Base-by-base conservation (phyloP, 306 rosid species). In the Prunus armeniaca region DNA sequence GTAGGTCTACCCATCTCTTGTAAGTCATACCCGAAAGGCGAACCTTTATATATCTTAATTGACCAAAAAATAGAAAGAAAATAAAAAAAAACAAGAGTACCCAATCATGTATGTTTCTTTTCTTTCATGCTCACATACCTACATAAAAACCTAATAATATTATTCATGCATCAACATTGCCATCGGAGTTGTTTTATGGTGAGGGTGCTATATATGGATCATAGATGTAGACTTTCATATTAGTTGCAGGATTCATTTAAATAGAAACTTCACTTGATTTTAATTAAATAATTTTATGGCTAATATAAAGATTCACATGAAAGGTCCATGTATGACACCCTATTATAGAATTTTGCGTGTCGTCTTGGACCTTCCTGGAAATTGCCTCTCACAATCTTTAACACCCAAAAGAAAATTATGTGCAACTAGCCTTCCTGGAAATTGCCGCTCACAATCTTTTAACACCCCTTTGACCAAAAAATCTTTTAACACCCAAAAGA, bases 151-250 rank as follows among this genome's bases (percentile, higher is more conserved):
- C 20, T 28, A 66, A 38, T 12, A 43, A 5, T 43, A 11, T 41
- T 67, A 20, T 12, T 20, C 13, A 0, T 2, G 13, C 14, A 3
- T 67, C 55, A 13, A 67, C n/a, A 13, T 67, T 32, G 32, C 6
- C 49, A 71, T 9, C 28, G 6, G 38, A 32, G 7, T 32, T 5
- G 7, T 32, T 32, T 32, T 5, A 32, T 32, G 7, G 7, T 32
- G 0, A 5, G 38, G 6, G 38, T 5, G 7, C 0, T 1, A 5
- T 32, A 32, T 32, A 32, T 32, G 0, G 5, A 0, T 30, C 5
- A 30, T 30, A 30, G 0, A 3, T 30, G 32, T 30, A 5, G 6
- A 32, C 6, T 0, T 32, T 32, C 0, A 32, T 32, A 32, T 32
- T 32, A 32, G 7, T 32, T 32, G 34, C 1, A 1, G 0, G 6